Conservation (phyloP, 2,329 filamentous ascomycete genomes). For the Macroventuria anomochaeta region DNA sequence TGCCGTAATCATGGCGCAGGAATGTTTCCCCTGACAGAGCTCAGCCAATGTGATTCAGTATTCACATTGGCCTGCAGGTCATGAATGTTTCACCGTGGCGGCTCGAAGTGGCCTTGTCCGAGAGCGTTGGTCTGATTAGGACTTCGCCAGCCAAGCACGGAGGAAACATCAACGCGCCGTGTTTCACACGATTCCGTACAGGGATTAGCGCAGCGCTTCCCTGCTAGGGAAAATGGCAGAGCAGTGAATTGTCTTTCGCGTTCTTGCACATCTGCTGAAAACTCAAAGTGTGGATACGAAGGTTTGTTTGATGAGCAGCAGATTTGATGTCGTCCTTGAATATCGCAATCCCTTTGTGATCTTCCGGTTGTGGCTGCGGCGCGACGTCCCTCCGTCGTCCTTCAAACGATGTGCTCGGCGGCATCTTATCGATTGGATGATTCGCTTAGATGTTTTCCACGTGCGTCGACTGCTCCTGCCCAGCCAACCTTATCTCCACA, state of each 20-base stretch:
- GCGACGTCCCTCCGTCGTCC: slow-evolving; percentile 7
- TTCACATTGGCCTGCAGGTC: slow-evolving; percentile 3
- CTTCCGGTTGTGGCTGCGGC: slow-evolving; percentile 15
- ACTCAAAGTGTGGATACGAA: neutral
- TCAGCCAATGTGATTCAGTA: slow-evolving; percentile 31
- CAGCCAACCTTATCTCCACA: slow-evolving; percentile 14
- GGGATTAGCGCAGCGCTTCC: slow-evolving; percentile 11
- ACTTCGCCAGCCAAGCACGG: slow-evolving; percentile 15
- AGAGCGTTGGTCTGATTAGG: slow-evolving; percentile 15
- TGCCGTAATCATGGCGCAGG: slow-evolving; percentile 23
- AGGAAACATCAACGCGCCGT: slow-evolving; percentile 17
- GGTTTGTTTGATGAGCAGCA: slow-evolving; percentile 1
- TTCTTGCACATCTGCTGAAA: slow-evolving; percentile 1
- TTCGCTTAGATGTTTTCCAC: slow-evolving; percentile 17
- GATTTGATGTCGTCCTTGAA: neutral
- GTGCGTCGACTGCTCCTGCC: slow-evolving; percentile 9
- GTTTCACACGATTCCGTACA: slow-evolving; percentile 18
- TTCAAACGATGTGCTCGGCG: slow-evolving; percentile 3
- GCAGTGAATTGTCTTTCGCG: neutral
- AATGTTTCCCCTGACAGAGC: slow-evolving; percentile 25
- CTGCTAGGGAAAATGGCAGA: neutral
- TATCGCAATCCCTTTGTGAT: slow-evolving; percentile 12
- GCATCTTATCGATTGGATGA: slow-evolving; percentile 14
- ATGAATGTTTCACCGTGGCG: slow-evolving; percentile 19
- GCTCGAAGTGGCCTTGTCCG: slow-evolving; percentile 15